phyloP scores from a whole-genome alignment of 164 flowering plant species.

The Cinnamomum micranthum region DNA sequence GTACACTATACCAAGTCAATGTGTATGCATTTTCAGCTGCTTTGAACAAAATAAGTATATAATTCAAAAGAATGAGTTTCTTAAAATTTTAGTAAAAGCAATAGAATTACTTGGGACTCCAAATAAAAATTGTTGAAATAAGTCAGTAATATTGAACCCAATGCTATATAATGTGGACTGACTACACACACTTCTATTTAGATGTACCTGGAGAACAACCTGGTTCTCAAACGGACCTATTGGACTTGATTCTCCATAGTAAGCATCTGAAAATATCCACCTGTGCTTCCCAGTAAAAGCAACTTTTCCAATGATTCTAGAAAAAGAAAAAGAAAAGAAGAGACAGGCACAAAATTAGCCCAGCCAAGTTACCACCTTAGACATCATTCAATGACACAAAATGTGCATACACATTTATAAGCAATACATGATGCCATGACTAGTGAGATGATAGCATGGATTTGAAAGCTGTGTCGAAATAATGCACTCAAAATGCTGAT shows the following conservation, averaged over 20 bases:
- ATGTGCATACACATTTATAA: neutral
- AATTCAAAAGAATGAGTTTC: neutral
- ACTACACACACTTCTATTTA: too few species aligned
- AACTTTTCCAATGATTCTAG: slow-evolving; percentile 61
- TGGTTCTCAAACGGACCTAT: slow-evolving; percentile 17
- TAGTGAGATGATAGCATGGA: neutral
- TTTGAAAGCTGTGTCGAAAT: neutral
- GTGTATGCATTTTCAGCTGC: neutral
- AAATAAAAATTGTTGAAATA: too few species aligned
- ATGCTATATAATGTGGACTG: too few species aligned
- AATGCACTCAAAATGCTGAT: neutral
- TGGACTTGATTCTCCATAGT: slow-evolving; percentile 25
- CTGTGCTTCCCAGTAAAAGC: slow-evolving; percentile 56
- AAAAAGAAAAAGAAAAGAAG: slow-evolving; percentile 1
- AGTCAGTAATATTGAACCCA: too few species aligned
- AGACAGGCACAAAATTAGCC: slow-evolving; percentile 7
- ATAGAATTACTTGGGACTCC: neutral
- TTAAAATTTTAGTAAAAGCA: neutral
- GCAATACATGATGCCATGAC: neutral
- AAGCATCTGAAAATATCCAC: slow-evolving; percentile 58
- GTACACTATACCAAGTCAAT: neutral
- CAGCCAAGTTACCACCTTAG: neutral
- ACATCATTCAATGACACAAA: neutral
- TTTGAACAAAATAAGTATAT: neutral
- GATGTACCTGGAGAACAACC: slow-evolving; percentile 41